These are phyloP conservation scores for Trametes villosa DNA, from an alignment of 768 basidiomycete species.

Conservation along the genomic window DNA sequence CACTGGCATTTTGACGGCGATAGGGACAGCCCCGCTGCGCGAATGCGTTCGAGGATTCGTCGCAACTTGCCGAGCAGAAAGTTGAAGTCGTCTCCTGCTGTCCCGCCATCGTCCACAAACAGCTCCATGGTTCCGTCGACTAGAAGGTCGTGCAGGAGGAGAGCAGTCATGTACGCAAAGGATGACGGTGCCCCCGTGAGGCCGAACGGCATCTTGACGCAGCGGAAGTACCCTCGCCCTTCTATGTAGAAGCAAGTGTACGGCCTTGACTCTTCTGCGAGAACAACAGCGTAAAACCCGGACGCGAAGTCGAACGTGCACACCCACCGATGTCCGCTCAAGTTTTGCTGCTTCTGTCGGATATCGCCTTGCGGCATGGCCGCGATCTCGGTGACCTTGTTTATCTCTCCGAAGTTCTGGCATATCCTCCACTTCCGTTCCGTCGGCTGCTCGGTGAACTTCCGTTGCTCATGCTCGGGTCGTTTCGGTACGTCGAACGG, in stretches of 20 bases:
- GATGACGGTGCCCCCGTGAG: slow-evolving; percentile 43
- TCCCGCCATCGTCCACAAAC: slow-evolving; percentile 45
- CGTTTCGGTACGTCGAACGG: slow-evolving; percentile 31
- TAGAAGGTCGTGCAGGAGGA: slow-evolving; percentile 15
- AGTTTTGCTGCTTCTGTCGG: slow-evolving; percentile 39
- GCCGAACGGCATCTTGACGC: slow-evolving; percentile 45
- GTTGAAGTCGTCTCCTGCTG: slow-evolving; percentile 39
- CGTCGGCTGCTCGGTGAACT: neutral
- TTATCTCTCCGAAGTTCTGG: slow-evolving; percentile 43
- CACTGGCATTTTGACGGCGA: slow-evolving; percentile 41
- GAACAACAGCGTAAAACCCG: slow-evolving; percentile 38
- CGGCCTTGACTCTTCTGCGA: slow-evolving; percentile 20
- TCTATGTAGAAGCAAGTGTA: slow-evolving; percentile 43
- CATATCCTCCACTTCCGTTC: slow-evolving; percentile 41
- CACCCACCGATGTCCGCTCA: slow-evolving; percentile 43
- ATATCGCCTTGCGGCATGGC: slow-evolving; percentile 41
- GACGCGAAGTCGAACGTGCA: slow-evolving; percentile 43
- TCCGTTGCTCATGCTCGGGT: neutral
- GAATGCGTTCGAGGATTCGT: slow-evolving; percentile 32
- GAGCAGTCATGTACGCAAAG: slow-evolving; percentile 33
- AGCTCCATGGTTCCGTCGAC: slow-evolving; percentile 31
- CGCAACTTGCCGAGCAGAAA: slow-evolving; percentile 32
- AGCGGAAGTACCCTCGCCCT: slow-evolving; percentile 42
- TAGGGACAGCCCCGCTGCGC: slow-evolving; percentile 39
- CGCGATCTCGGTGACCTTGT: slow-evolving; percentile 25